These are phyloP conservation scores for Leucosporidium scottii DNA, from an alignment of 768 basidiomycete species.

Conservation along the genomic window DNA sequence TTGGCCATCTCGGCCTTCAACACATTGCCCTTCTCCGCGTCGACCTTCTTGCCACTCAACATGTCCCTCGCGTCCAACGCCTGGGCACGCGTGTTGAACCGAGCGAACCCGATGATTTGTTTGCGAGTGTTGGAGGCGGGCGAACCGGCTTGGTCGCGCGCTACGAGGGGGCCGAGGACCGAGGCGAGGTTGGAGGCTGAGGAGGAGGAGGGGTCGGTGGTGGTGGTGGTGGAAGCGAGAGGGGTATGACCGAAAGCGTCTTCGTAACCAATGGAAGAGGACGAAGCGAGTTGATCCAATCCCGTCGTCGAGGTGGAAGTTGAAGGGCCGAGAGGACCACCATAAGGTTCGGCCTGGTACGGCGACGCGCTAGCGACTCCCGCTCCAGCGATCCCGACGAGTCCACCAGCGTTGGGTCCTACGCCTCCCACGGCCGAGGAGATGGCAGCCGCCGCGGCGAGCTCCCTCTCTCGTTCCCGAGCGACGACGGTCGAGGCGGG, in stretches of 20 bases:
- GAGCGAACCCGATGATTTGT: slow-evolving; percentile 97
- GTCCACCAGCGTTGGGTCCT: neutral
- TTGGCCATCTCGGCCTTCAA: slow-evolving; percentile 99
- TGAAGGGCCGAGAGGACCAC: neutral
- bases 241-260: slow-evolving; percentile 10
- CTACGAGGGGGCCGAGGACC: neutral
- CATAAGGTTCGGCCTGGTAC: neutral
- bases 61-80: slow-evolving; percentile 80
- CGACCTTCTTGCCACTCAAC: slow-evolving; percentile 81
- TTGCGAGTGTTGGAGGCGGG: slow-evolving; percentile 49
- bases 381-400: neutral
- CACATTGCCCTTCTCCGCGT: slow-evolving; percentile 83
- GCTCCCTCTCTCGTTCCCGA: slow-evolving; percentile 24
- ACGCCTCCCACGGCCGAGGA: neutral
- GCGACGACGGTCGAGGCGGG: slow-evolving; percentile 46
- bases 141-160: neutral
- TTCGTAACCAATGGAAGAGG: neutral
- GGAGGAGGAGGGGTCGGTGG: neutral
- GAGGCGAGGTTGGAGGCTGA: neutral
- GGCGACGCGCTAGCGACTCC: neutral
- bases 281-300: too few relatives aligned
- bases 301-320: neutral
- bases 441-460: slow-evolving; percentile 3
- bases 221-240: slow-evolving; percentile 9
- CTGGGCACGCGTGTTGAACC: slow-evolving; percentile 79